Percentiles rank a stretch among this genome's conserved stretches.
Evolutionary conservation across 1,139 yeast genomes (phyloP).

Genomic region (Taiozyma sp.): DNA sequence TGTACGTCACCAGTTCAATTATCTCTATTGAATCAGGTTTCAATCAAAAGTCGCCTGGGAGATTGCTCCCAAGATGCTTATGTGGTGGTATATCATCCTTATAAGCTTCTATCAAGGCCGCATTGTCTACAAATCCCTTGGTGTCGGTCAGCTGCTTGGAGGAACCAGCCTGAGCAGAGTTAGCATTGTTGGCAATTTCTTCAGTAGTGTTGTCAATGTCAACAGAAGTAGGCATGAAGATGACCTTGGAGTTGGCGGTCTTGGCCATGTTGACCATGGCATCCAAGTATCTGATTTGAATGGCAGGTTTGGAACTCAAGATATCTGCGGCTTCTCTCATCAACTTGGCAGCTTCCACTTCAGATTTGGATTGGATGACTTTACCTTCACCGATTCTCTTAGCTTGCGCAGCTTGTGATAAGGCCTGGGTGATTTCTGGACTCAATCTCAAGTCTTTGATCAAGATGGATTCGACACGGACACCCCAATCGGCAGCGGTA

Average conservation of each 20-base stretch:
- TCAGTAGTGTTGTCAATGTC: conserved; percentile 29
- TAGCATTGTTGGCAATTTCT: neutral
- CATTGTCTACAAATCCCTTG: neutral
- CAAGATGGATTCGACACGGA: conserved; percentile 60
- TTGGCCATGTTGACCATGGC: conserved; percentile 78
- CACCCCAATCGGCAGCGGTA: conserved; percentile 73
- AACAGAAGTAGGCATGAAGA: conserved; percentile 60
- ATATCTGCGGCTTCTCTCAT: conserved; percentile 82
- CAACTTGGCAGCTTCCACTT: conserved; percentile 70
- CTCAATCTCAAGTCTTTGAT: conserved; percentile 66
- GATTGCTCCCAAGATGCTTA: neutral
- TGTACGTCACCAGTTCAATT: neutral
- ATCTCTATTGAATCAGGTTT: neutral
- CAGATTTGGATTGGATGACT: conserved; percentile 73
- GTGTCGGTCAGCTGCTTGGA: neutral
- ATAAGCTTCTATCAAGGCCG: conserved; percentile 1
- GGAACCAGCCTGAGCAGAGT: neutral
- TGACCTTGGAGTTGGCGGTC: conserved; percentile 58
- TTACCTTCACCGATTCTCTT: conserved; percentile 75
- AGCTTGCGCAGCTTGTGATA: conserved; percentile 75
- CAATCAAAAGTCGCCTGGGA: neutral
- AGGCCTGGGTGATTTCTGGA: conserved; percentile 51
- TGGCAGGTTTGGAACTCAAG: conserved; percentile 69
- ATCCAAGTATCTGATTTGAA: conserved; percentile 76
- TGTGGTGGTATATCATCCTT: neutral